A percentile compares a stretch with the other conserved stretches of the same genome.
Evolutionary conservation across 2,329 filamentous ascomycete genomes (phyloP).

Genomic region (Aspergillus arachidicola): DNA sequence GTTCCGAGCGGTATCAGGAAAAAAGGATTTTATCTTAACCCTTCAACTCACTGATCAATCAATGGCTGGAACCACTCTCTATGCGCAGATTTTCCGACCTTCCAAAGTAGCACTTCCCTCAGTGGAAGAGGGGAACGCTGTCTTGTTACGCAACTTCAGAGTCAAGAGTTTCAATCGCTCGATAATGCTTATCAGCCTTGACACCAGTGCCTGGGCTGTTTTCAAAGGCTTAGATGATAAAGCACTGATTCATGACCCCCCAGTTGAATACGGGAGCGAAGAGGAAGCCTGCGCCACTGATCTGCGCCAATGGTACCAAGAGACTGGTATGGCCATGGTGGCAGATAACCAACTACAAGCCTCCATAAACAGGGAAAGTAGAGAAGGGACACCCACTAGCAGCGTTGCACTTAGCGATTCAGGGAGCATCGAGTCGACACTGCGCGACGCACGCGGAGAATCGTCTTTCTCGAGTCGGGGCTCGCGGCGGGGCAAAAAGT

Average conservation of each 20-base stretch:
- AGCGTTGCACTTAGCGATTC: conserved; percentile 34
- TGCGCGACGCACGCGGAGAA: conserved; percentile 22
- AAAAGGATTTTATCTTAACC: conserved; percentile 44
- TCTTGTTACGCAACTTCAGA: conserved; percentile 51
- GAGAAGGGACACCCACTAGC: conserved; percentile 29
- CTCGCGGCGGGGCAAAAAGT: conserved; percentile 31
- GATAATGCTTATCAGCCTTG: conserved; percentile 44
- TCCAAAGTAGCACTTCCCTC: conserved; percentile 43
- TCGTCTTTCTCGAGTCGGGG: conserved; percentile 26
- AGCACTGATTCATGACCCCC: conserved; percentile 38
- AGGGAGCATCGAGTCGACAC: conserved; percentile 32
- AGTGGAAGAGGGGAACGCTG: conserved; percentile 41
- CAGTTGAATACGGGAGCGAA: conserved; percentile 42
- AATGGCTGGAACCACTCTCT: conserved; percentile 40
- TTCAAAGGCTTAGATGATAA: conserved; percentile 37
- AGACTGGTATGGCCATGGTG: conserved; percentile 37
- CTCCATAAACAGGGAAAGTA: conserved; percentile 33
- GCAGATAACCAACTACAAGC: conserved; percentile 40
- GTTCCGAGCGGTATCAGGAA: conserved; percentile 38
- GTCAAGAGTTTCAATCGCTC: conserved; percentile 45
- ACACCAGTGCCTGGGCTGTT: conserved; percentile 51
- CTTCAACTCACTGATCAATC: conserved; percentile 50
- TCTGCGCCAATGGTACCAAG: conserved; percentile 46
- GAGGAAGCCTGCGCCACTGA: conserved; percentile 40
- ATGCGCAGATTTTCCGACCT: conserved; percentile 47